Percentiles rank a stretch among this genome's conserved stretches.
These are phyloP conservation scores for Phytophthora melonis DNA, from an alignment of 352 stramenopile species.

Conservation along the genomic window DNA sequence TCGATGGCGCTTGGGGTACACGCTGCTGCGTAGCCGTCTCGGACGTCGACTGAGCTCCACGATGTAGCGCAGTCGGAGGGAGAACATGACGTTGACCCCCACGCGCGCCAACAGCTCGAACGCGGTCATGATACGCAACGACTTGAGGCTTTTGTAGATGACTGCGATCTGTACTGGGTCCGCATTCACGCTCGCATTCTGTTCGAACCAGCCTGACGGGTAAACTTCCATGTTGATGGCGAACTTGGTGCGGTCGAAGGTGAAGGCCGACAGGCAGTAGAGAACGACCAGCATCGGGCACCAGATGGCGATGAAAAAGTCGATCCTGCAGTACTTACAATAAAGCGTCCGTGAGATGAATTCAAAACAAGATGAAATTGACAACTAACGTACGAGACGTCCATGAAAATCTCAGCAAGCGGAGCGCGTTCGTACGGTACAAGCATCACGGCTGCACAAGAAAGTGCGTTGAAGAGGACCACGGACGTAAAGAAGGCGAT, in stretches of 20 bases:
- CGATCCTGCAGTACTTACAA: conserved; percentile 25
- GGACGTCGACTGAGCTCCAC: neutral
- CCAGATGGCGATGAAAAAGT: conserved; percentile 29
- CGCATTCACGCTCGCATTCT: conserved; percentile 13
- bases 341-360: neutral
- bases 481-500: conserved; percentile 25
- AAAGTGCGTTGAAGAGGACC: conserved; percentile 19
- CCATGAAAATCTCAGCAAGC: conserved; percentile 29
- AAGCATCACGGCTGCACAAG: conserved; percentile 27
- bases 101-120: conserved; percentile 39
- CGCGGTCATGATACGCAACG: conserved; percentile 38
- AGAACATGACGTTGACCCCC: conserved; percentile 39
- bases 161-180: conserved; percentile 21
- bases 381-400: conserved; percentile 35
- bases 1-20: conserved; percentile 28
- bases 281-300: conserved; percentile 34
- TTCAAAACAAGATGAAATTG: no score
- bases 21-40: neutral
- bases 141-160: conserved; percentile 39
- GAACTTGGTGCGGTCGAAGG: conserved; percentile 31
- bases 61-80: conserved; percentile 18
- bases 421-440: conserved; percentile 15
- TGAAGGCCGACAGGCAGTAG: conserved; percentile 30
- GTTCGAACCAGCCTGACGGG: conserved; percentile 24
- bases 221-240: conserved; percentile 34